These are phyloP conservation scores for Cryphonectria carpinicola DNA, from an alignment of 2,329 filamentous ascomycete genomes.

Conservation along the genomic window DNA sequence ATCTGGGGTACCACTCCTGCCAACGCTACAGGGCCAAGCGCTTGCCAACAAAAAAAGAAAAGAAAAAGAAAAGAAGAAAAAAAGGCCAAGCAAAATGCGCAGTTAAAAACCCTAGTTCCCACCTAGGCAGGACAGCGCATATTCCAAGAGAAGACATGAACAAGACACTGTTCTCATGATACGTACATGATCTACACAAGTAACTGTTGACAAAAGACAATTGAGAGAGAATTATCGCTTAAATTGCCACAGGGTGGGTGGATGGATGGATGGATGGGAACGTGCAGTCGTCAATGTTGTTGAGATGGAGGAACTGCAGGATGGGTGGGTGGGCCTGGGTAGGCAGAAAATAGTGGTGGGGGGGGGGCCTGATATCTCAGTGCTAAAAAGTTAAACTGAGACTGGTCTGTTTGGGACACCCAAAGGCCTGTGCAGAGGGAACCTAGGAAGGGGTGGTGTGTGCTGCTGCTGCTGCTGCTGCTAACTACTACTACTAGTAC, in stretches of 20 bases:
- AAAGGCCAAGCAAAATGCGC: neutral
- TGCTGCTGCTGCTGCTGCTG: too few relatives aligned
- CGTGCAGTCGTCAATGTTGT: neutral
- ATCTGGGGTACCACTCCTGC: constrained; percentile 5
- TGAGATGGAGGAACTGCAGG: constrained; percentile 1
- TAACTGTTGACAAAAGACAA: neutral
- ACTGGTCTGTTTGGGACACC: neutral
- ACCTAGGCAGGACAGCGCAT: neutral
- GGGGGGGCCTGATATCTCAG: neutral
- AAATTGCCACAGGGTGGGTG: neutral
- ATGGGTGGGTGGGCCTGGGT: neutral
- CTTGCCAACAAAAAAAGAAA: constrained; percentile 8
- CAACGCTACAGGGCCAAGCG: constrained; percentile 2
- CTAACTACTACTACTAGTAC: neutral
- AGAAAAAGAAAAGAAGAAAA: neutral
- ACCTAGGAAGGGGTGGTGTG: neutral
- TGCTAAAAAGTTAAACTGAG: neutral
- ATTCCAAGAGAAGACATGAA: neutral
- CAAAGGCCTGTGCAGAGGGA: constrained; percentile 1
- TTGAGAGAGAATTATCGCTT: neutral
- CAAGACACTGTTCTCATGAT: neutral
- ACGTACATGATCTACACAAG: neutral
- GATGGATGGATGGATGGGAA: neutral
- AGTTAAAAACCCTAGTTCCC: neutral
- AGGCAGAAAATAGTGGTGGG: neutral